Evolutionary conservation across 2,329 filamentous ascomycete genomes (phyloP), one percentile per base, ranked within the genome.

Genomic region (Penicillium sp.): DNA sequence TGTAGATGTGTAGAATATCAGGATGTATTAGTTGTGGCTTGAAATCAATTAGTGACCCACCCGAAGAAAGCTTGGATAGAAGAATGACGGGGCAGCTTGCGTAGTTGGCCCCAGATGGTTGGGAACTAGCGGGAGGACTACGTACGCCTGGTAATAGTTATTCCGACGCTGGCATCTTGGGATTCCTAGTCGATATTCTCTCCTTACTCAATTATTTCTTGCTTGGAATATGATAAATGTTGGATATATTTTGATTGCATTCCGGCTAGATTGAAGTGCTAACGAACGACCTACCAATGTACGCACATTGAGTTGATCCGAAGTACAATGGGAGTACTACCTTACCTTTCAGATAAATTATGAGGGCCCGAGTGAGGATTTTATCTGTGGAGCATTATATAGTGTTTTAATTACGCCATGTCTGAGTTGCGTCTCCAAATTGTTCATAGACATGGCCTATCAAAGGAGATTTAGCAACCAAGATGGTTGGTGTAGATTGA

Each of bases 21-120:
- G 4, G 2, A 27, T 31, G 11, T 27, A 21, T 31, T 10, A 10
- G 51, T 40, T 9, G 51, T 39, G 13, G 31, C 9, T 15, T 23
- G n/a, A 10, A 44, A 31, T 44, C n/a, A 23, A 48, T 36, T 38
- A 25, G 9, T 2, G 34, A 10, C 36, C 46, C 45, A 47, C 27
- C 25, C 13, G n/a, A 21, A 19, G 49, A 46, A 57, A 68, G 57
- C 39, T 67, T 71, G 41, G 67, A 71, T 36, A 13, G 56, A 49
- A 15, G 34, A 41, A 41, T 41, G 47, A 60, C 27, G 52, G 50
- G 47, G 53, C 38, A 50, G 53, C 56, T 52, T 55, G 54, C 46
- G 50, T 43, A 33, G 49, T 44, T 47, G 50, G 45, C 34, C 51
- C 51, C 46, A 41, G n/a, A 31, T 56, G 31, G 33, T 23, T 41